Percentiles rank a stretch among this genome's conserved stretches.
Conservation (phyloP, 148 eudicot species). For the Camellia japonica region DNA sequence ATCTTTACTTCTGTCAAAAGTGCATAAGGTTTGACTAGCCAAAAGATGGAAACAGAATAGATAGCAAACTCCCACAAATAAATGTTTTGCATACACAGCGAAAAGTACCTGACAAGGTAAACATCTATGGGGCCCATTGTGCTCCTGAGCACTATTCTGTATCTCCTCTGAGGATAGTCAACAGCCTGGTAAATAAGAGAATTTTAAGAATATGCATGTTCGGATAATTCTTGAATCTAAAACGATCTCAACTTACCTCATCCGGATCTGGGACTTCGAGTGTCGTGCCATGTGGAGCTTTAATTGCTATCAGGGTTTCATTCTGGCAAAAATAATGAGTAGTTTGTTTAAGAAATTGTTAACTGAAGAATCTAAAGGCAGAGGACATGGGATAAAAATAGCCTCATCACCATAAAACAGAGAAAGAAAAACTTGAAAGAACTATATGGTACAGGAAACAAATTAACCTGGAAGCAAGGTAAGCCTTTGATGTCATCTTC, state of each 20-base stretch:
- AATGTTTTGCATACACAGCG: background rate
- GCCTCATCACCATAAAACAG: background rate
- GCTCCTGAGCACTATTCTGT: constrained; percentile 85
- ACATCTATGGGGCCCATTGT: constrained; percentile 98
- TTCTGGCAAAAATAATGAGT: constrained; percentile 41
- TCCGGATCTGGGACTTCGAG: constrained; percentile 84
- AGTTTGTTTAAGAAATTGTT: constrained; percentile 13
- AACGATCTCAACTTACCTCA: constrained; percentile 39
- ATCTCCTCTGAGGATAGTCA: constrained; percentile 89
- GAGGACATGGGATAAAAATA: background rate
- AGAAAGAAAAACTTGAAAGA: background rate
- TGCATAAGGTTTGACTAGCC: background rate
- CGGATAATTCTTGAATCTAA: background rate
- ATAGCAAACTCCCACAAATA: background rate
- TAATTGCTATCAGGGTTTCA: constrained; percentile 72
- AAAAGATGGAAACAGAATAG: constrained; percentile 3
- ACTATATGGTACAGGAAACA: background rate
- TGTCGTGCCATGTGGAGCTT: constrained; percentile 81
- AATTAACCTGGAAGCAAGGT: constrained; percentile 83
- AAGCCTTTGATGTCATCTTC: constrained; percentile 85
- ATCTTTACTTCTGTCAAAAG: background rate
- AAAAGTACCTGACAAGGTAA: constrained; percentile 81
- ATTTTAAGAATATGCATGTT: constrained; percentile 2
- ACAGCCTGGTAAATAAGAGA: constrained; percentile 53
- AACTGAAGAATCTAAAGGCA: background rate